phyloP scores from a whole-genome alignment of 163 green algal species.

The Chlamydomonas reinhardtii region DNA sequence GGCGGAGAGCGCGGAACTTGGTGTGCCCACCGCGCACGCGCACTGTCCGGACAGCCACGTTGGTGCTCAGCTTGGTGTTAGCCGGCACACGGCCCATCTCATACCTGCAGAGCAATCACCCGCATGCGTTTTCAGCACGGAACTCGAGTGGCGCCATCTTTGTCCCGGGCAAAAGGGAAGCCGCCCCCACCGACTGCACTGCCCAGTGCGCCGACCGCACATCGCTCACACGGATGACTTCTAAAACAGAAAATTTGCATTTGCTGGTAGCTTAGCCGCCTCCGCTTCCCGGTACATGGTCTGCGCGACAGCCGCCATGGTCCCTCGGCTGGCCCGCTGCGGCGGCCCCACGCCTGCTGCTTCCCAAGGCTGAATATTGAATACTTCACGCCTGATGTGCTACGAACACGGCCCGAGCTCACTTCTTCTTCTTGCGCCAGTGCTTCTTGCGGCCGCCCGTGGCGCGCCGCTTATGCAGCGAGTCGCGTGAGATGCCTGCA shows the following conservation, averaged over 20 bases:
- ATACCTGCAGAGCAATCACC: conserved; percentile 78
- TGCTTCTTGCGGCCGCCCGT: conserved; percentile 97
- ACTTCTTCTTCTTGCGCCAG: conserved; percentile 99
- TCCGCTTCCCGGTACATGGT: conserved; percentile 3
- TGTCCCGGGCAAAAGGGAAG: neutral
- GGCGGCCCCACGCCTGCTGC: neutral
- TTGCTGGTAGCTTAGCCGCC: neutral
- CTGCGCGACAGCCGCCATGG: conserved; percentile 6
- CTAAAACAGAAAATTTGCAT: too few species aligned
- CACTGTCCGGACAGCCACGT: conserved; percentile 92
- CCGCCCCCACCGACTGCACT: neutral
- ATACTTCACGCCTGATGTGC: neutral
- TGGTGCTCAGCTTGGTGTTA: conserved; percentile 95
- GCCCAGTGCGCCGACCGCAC: too few species aligned
- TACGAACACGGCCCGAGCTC: conserved; percentile 52
- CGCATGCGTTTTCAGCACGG: too few species aligned
- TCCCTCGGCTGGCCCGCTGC: neutral
- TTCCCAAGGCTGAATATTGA: neutral
- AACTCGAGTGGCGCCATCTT: too few species aligned
- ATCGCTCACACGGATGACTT: too few species aligned
- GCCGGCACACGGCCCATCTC: conserved; percentile 93
- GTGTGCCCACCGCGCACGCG: conserved; percentile 96
- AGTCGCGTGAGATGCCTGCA: conserved; percentile 97
- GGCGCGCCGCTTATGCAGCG: conserved; percentile 95
- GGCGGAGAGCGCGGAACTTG: conserved; percentile 98